These are phyloP conservation scores for Ceratocystis cubensis DNA, from an alignment of 2,329 filamentous ascomycete genomes.

Conservation along the genomic window DNA sequence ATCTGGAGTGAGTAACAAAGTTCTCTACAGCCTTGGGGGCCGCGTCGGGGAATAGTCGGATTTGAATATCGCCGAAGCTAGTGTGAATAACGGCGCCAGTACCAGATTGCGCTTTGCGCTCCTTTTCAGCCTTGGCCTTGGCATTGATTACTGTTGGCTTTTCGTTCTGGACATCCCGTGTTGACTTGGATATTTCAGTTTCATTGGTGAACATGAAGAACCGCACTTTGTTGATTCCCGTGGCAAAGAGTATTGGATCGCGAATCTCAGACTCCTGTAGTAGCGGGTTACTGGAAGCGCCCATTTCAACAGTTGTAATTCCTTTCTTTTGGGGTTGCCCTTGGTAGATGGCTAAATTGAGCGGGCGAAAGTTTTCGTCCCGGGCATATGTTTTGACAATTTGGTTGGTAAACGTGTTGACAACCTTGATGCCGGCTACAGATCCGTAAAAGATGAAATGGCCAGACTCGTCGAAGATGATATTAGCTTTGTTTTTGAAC, in stretches of 20 bases:
- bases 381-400: constrained; percentile 82
- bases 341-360: constrained; percentile 82
- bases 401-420: constrained; percentile 91
- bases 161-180: constrained; percentile 88
- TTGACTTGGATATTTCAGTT: constrained; percentile 65
- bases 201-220: constrained; percentile 99
- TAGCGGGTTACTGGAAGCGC: constrained; percentile 83
- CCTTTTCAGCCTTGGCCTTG: constrained; percentile 37
- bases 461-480: constrained; percentile 90
- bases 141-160: constrained; percentile 48
- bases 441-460: constrained; percentile 93
- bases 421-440: constrained; percentile 80
- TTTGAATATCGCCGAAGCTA: constrained; percentile 82
- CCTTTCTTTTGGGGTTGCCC: constrained; percentile 91
- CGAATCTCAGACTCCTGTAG: constrained; percentile 82
- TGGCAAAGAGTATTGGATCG: constrained; percentile 78
- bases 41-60: constrained; percentile 83
- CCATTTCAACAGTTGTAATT: constrained; percentile 91
- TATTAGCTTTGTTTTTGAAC: constrained; percentile 60
- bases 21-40: constrained; percentile 95
- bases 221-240: constrained; percentile 72
- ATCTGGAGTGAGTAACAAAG: constrained; percentile 81
- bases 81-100: constrained; percentile 80
- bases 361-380: constrained; percentile 73
- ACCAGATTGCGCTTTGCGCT: constrained; percentile 58